These are phyloP conservation scores for Populus hybrid DNA, from an alignment of 441 rosid species.

Conservation along the genomic window DNA sequence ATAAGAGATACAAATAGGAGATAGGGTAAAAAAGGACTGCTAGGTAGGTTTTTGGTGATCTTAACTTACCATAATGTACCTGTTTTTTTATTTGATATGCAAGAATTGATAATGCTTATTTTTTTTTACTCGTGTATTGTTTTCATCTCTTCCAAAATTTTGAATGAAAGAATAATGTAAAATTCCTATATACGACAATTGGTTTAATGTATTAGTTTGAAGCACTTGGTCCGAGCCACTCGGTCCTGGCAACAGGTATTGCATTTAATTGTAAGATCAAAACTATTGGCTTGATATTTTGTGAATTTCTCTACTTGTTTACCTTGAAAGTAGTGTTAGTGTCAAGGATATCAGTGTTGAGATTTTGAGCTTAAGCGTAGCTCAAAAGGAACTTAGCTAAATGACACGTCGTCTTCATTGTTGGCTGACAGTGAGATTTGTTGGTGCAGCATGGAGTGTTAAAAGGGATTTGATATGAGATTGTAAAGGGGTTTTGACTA, in stretches of 20 bases:
- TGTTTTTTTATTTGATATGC: neutral
- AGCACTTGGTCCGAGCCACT: neutral
- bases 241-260: neutral
- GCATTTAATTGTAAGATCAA: neutral
- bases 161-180: neutral
- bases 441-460: neutral
- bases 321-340: neutral
- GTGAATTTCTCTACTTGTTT: neutral
- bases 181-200: neutral
- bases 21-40: neutral
- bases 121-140: neutral
- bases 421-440: neutral
- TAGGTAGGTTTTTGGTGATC: neutral
- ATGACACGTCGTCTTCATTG: neutral
- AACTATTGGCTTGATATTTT: neutral
- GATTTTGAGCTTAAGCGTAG: neutral
- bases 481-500: neutral
- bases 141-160: neutral
- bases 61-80: neutral
- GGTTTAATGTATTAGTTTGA: neutral
- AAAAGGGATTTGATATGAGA: neutral
- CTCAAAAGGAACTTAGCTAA: neutral
- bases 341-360: neutral
- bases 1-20: neutral
- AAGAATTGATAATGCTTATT: neutral